phyloP scores from a whole-genome alignment of 2,329 filamentous ascomycete genomes.

The Colletotrichum simmondsii region DNA sequence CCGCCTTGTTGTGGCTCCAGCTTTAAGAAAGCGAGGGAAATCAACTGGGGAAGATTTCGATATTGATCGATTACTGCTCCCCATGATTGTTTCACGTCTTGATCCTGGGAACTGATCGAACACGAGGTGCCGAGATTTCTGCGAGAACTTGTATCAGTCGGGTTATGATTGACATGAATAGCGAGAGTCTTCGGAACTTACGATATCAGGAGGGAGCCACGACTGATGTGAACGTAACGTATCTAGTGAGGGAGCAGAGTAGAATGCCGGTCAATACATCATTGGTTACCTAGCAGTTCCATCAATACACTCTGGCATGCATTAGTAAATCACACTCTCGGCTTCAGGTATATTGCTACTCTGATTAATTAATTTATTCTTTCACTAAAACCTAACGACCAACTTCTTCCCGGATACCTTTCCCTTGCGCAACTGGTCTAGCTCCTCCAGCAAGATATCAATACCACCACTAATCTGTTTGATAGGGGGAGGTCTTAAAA shows the following conservation, averaged over 20 bases:
- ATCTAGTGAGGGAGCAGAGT: too few species aligned
- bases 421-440: constrained; percentile 36
- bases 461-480: constrained; percentile 33
- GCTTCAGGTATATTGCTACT: too few species aligned
- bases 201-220: too few species aligned
- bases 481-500: constrained; percentile 37
- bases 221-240: too few species aligned
- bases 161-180: too few species aligned
- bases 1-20: not conserved
- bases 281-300: too few species aligned
- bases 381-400: constrained; percentile 27
- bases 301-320: too few species aligned
- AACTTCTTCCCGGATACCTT: constrained; percentile 39
- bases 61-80: not conserved
- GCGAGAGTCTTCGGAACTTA: too few species aligned
- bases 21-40: not conserved
- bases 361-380: not conserved
- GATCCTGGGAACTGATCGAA: not conserved
- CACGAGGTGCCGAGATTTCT: too few species aligned
- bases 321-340: too few species aligned
- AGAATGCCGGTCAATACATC: too few species aligned
- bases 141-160: too few species aligned
- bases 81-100: not conserved
- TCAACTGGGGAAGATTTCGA: not conserved
- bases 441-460: constrained; percentile 31